Evolutionary conservation across 2,329 filamentous ascomycete genomes (phyloP).

Genomic region (Verruconis gallopava): DNA sequence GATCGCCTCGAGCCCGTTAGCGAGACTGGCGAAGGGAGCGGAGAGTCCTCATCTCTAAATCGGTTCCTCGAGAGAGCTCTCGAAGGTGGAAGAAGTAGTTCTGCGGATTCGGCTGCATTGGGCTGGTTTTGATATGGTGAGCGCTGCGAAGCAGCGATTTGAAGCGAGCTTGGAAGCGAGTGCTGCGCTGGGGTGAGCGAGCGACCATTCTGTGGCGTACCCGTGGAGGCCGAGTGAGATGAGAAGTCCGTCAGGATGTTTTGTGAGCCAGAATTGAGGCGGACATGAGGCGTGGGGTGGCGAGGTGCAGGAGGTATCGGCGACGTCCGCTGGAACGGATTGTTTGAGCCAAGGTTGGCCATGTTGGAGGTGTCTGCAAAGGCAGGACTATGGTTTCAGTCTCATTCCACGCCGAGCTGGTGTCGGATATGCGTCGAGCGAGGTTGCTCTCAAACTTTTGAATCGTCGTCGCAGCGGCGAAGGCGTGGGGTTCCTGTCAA

Average conservation of each 20-base stretch:
- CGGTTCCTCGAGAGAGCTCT: constrained; percentile 22
- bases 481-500: too few species aligned
- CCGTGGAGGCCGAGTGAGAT: too few species aligned
- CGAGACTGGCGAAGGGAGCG: constrained; percentile 17
- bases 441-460: too few species aligned
- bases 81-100: constrained; percentile 36
- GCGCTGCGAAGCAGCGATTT: constrained; percentile 22
- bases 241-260: constrained; percentile 28
- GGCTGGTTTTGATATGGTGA: constrained; percentile 24
- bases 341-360: not conserved
- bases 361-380: not conserved
- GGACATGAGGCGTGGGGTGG: constrained; percentile 43
- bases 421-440: too few species aligned
- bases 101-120: constrained; percentile 32
- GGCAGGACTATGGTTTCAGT: too few species aligned
- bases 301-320: constrained; percentile 16
- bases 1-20: constrained; percentile 46
- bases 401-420: too few species aligned
- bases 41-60: constrained; percentile 40
- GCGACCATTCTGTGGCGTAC: constrained; percentile 24
- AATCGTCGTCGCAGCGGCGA: too few species aligned
- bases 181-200: constrained; percentile 29
- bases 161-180: constrained; percentile 31
- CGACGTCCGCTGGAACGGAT: not conserved
- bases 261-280: constrained; percentile 48